Evolutionary conservation across 108 stramenopile species (phyloP).

Genomic region (Nitzschia putrida): DNA sequence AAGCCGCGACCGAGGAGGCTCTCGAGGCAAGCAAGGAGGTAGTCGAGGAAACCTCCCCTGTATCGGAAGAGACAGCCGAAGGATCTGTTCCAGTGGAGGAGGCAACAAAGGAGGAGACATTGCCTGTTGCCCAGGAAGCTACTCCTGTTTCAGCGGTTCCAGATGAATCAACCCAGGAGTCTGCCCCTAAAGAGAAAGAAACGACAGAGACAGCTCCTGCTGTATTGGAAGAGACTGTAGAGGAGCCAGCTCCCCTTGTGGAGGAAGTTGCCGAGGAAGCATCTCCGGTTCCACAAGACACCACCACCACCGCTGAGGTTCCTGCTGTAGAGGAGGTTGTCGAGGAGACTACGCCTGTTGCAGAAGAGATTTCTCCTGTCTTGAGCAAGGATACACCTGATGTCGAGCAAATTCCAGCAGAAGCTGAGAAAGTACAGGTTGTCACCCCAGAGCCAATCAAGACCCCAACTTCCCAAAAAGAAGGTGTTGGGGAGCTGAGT

Average conservation of each 20-base stretch:
- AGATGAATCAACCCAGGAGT: not conserved
- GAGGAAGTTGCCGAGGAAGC: not conserved
- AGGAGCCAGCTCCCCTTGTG: not conserved
- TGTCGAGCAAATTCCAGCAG: constrained; percentile 5
- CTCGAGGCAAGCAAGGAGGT: not conserved
- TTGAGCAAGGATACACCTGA: not conserved
- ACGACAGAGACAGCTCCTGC: not conserved
- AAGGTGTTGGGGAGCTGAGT: not conserved
- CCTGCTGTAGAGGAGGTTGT: not conserved
- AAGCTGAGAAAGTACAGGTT: not conserved
- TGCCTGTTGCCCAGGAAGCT: not conserved
- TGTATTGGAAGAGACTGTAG: not conserved
- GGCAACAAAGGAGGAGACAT: not conserved
- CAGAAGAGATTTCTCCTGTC: not conserved
- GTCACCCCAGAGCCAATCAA: not conserved
- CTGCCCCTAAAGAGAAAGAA: too few species aligned
- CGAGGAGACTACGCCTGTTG: not conserved
- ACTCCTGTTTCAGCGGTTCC: not conserved
- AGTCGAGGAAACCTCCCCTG: not conserved
- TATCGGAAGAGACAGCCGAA: not conserved
- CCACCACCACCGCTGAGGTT: not conserved
- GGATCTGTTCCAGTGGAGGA: not conserved
- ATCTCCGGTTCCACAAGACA: too few species aligned
- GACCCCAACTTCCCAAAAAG: not conserved
- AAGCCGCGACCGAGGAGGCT: too few species aligned